Conservation (phyloP, 2,329 filamentous ascomycete genomes). For the Sodiomyces alkalinus region DNA sequence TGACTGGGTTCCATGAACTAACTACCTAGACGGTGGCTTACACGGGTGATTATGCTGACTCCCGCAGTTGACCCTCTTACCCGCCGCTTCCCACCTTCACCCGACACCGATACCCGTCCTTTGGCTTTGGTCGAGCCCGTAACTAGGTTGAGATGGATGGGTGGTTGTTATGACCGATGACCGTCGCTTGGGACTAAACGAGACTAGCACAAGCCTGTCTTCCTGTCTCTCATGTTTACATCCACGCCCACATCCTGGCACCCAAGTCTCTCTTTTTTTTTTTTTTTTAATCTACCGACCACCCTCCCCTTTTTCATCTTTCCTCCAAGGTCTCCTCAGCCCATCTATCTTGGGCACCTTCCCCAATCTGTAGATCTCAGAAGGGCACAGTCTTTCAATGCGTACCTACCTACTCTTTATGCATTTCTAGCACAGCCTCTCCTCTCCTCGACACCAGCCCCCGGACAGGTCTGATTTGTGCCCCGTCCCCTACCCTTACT, state of each 20-base stretch:
- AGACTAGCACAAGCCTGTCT: conserved; percentile 8
- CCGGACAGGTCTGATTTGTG: no score
- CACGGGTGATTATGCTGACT: conserved; percentile 12
- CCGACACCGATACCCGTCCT: conserved; percentile 9
- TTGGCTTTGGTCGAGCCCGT: background rate
- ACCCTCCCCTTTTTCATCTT: background rate
- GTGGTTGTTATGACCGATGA: no score
- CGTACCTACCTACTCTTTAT: conserved; percentile 15
- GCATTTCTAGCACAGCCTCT: conserved; percentile 16
- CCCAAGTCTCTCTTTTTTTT: no score
- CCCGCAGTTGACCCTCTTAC: conserved; percentile 11
- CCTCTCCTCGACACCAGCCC: conserved; percentile 6
- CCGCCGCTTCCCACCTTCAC: conserved; percentile 5
- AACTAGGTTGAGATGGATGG: conserved; percentile 1
- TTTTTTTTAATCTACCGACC: conserved; percentile 10
- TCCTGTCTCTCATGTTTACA: no score
- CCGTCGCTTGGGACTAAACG: conserved; percentile 2
- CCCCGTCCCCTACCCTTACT: conserved; percentile 8
- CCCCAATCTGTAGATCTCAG: conserved; percentile 12
- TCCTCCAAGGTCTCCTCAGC: background rate
- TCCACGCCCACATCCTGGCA: conserved; percentile 10
- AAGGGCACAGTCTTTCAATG: conserved; percentile 15
- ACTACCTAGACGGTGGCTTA: conserved; percentile 7
- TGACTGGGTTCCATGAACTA: conserved; percentile 10
- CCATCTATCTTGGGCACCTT: no score